Conservation (phyloP, 176 grass and related monocot genomes). For the Bolboschoenus planiculmis region DNA sequence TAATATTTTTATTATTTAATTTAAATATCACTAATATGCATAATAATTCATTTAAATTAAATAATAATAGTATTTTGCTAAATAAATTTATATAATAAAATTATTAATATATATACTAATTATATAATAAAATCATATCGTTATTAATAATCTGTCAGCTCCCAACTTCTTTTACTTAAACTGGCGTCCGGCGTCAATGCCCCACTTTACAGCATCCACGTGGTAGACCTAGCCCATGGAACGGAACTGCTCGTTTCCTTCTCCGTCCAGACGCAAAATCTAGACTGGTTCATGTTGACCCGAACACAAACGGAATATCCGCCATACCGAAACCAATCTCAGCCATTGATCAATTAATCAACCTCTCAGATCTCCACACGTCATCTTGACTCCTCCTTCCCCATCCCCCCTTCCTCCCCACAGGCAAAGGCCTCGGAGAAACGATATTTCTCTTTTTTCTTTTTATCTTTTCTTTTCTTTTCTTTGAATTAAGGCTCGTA, state of each 20-base stretch:
- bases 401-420: too few species aligned
- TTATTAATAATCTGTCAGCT: too few species aligned
- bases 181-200: background rate
- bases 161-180: too few species aligned
- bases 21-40: too few species aligned
- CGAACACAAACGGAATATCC: background rate
- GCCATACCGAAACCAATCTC: background rate
- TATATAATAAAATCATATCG: too few species aligned
- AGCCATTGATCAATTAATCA: background rate
- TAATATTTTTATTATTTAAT: too few species aligned
- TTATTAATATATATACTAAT: too few species aligned
- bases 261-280: background rate
- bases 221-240: background rate
- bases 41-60: too few species aligned
- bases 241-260: background rate
- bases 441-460: background rate
- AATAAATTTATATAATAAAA: too few species aligned
- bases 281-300: background rate
- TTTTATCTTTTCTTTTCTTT: background rate
- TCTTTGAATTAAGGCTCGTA: constrained; percentile 2
- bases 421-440: background rate
- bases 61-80: too few species aligned
- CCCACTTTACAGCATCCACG: too few species aligned
- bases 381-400: background rate
- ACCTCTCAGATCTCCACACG: background rate